Evolutionary conservation across 306 rosid species (phyloP), one percentile per base, ranked within the genome.

Genomic region (Cucurbita pepo): DNA sequence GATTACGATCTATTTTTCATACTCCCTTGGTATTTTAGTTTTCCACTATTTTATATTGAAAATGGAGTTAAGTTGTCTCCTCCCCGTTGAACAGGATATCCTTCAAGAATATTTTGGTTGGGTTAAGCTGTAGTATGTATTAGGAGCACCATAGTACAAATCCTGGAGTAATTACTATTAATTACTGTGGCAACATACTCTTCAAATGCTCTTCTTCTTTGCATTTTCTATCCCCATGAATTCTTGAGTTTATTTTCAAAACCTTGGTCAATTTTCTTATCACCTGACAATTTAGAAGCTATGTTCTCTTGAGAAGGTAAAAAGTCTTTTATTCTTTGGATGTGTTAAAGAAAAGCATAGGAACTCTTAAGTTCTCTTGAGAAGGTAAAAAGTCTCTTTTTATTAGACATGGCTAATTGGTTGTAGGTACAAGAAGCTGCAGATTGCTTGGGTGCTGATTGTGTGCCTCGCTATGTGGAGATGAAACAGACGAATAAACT

Each of bases 391-490:
- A 30, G 14, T 25, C 56, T 6, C 73, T 73, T 64, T 73, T 60
- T 74, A 40, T 62, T 61, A 75, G 18, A 71, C 73, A 53, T n/a
- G 62, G 65, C 77, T 75, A 70, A 66, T 44, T 43, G 71, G 65
- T 58, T 81, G 66, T 69, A 94, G 95, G 89, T 91, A 57, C 99
- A 91, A 87, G 97, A 91, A 81, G 96, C 95, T 71, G 99, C 96
- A 57, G 97, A 87, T 77, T 94, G 96, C 88, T 82, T 94, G 86
- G 97, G 91, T 73, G 99, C 96, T 64, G 96, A 94, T 80, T 89
- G 89, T 72, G 92, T 84, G 78, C 92, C 96, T 56, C 90, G 91
- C 50, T 85, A 85, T 79, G 95, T 86, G 78, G 97, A 94, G 82
- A 82, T 79, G 83, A 91, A 89, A 86, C 88, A 86, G 83, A 77